Evolutionary conservation across 345 rosid genomes (phyloP).

Genomic region (Brassica cretica): DNA sequence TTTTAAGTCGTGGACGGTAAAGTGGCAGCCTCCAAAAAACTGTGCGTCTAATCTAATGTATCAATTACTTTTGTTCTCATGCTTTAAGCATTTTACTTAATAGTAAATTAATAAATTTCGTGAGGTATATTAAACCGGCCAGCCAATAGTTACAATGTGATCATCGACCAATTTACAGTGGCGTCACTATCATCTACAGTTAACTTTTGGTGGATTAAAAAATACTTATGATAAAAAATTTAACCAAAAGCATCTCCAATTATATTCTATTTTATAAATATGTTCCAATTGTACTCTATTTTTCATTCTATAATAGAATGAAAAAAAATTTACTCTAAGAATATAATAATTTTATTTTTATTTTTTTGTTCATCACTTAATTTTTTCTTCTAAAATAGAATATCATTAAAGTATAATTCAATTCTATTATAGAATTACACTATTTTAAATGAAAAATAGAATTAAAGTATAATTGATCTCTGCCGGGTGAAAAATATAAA

Average conservation of each 20-base stretch:
- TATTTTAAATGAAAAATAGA: no score
- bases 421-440: no score
- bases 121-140: conserved; percentile 27
- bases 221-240: neutral
- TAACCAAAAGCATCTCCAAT: no score
- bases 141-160: conserved; percentile 29
- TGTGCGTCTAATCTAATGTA: conserved; percentile 36
- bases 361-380: no score
- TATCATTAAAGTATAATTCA: no score
- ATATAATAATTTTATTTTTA: no score
- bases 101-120: neutral
- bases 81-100: conserved; percentile 16
- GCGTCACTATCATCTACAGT: conserved; percentile 24
- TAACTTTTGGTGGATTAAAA: neutral
- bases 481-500: neutral
- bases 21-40: conserved; percentile 32
- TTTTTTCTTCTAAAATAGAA: no score
- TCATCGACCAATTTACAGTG: conserved; percentile 11
- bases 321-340: no score
- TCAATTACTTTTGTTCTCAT: conserved; percentile 25
- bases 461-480: neutral
- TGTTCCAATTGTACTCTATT: no score
- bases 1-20: conserved; percentile 41
- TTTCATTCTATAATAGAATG: no score
- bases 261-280: no score